Evolutionary conservation across 768 basidiomycete genomes (phyloP).

Genomic region (Austroboletus festivus): DNA sequence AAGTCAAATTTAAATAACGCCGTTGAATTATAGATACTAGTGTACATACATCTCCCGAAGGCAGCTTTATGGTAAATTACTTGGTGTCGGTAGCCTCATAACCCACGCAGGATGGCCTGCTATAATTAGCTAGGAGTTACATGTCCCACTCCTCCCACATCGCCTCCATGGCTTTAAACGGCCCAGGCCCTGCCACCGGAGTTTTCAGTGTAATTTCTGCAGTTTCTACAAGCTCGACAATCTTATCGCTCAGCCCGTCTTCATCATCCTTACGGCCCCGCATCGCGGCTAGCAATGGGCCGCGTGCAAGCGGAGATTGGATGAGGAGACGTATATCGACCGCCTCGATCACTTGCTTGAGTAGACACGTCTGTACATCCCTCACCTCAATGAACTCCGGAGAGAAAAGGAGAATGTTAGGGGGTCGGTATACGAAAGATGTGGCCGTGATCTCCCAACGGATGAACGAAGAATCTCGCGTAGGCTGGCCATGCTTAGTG

Average conservation of each 20-base stretch:
- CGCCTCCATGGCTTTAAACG: slow-evolving; percentile 16
- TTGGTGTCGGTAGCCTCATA: slow-evolving; percentile 1
- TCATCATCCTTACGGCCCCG: slow-evolving; percentile 56
- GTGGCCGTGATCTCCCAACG: slow-evolving; percentile 75
- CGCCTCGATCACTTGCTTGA: slow-evolving; percentile 83
- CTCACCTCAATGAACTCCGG: slow-evolving; percentile 75
- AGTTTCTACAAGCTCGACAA: slow-evolving; percentile 71
- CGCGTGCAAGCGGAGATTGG: slow-evolving; percentile 29
- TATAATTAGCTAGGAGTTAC: slow-evolving; percentile 25
- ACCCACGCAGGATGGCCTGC: not conserved
- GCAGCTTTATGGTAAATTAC: slow-evolving; percentile 16
- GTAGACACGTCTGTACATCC: slow-evolving; percentile 55
- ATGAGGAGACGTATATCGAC: slow-evolving; percentile 65
- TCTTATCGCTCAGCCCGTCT: slow-evolving; percentile 54
- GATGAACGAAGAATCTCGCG: slow-evolving; percentile 59
- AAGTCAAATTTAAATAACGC: not conserved
- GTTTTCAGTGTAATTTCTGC: slow-evolving; percentile 47
- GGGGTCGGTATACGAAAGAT: slow-evolving; percentile 58
- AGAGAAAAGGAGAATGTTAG: slow-evolving; percentile 71
- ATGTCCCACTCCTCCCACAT: slow-evolving; percentile 80
- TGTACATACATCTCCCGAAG: slow-evolving; percentile 12
- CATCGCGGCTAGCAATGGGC: slow-evolving; percentile 62
- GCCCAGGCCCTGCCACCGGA: slow-evolving; percentile 20
- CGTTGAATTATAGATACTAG: slow-evolving; percentile 8
- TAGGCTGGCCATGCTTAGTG: slow-evolving; percentile 63